Evolutionary conservation across 257 asterid genomes (phyloP).

Genomic region (Mentha longifolia): DNA sequence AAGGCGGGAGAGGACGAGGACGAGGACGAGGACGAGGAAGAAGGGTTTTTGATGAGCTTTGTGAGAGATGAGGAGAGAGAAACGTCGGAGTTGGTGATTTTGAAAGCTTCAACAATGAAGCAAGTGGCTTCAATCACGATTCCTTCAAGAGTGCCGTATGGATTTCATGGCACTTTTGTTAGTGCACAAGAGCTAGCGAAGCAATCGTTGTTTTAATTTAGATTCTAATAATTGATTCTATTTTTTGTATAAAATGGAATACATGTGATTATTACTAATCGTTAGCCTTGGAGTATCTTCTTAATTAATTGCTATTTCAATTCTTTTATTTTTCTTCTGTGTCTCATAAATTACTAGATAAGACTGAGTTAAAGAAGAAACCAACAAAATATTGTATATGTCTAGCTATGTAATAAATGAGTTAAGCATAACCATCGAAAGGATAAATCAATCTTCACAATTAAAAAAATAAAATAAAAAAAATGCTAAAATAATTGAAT

Average conservation of each 20-base stretch:
- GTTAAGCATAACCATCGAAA: too few relatives aligned
- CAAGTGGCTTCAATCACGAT: conserved; percentile 50
- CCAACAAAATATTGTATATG: too few relatives aligned
- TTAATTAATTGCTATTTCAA: not conserved
- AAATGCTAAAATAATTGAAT: too few relatives aligned
- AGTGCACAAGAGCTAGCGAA: conserved; percentile 45
- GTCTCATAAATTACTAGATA: too few relatives aligned
- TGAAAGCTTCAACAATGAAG: conserved; percentile 56
- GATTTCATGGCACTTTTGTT: conserved; percentile 75
- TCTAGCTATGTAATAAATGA: too few relatives aligned
- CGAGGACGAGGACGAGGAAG: conserved; percentile 43
- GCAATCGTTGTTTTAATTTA: conserved; percentile 30
- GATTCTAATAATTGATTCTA: not conserved
- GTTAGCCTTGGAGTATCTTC: too few relatives aligned
- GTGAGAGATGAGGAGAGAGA: conserved; percentile 55
- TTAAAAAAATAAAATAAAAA: too few relatives aligned
- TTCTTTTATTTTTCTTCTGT: too few relatives aligned
- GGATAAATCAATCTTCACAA: too few relatives aligned
- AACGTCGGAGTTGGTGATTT: conserved; percentile 49
- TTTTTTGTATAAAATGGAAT: not conserved
- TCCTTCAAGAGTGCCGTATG: conserved; percentile 67
- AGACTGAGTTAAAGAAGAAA: too few relatives aligned
- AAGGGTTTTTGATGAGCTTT: conserved; percentile 51
- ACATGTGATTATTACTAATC: too few relatives aligned
- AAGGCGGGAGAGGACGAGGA: too few relatives aligned